Conservation (phyloP, 1,284 basidiomycete species). For the Heterobasidion parviporum region DNA sequence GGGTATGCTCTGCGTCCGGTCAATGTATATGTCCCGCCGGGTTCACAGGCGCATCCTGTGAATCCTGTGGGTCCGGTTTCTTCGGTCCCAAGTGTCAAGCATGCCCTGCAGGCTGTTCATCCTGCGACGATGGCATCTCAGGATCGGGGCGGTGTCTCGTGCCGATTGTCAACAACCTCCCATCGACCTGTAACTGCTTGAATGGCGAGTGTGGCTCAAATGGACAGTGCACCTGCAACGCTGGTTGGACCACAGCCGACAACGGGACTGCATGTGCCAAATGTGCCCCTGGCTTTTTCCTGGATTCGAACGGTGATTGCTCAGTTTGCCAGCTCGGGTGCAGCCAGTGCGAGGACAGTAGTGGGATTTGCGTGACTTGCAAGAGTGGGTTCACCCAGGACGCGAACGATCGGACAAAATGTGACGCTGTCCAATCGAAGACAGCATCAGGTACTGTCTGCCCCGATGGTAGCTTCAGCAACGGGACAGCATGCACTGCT, state of each 20-base stretch:
- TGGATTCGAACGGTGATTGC: constrained; percentile 61
- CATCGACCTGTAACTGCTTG: constrained; percentile 65
- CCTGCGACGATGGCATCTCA: constrained; percentile 70
- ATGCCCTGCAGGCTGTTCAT: constrained; percentile 57
- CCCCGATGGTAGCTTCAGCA: constrained; percentile 56
- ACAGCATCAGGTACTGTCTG: constrained; percentile 50
- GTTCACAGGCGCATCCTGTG: constrained; percentile 71
- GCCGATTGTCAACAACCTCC: constrained; percentile 37
- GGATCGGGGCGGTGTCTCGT: constrained; percentile 64
- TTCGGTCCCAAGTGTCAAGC: constrained; percentile 63
- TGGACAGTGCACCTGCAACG: constrained; percentile 65
- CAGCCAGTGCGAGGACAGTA: constrained; percentile 52
- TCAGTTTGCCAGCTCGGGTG: constrained; percentile 68
- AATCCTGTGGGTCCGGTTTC: constrained; percentile 61
- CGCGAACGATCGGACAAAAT: constrained; percentile 59
- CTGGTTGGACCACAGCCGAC: constrained; percentile 62
- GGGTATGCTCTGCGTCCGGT: constrained; percentile 60
- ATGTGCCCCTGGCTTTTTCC: constrained; percentile 69
- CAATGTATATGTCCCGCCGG: constrained; percentile 64
- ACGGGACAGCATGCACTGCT: constrained; percentile 41
- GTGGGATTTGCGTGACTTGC: constrained; percentile 68
- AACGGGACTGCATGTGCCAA: constrained; percentile 69
- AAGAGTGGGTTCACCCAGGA: constrained; percentile 56
- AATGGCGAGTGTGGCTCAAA: constrained; percentile 65
- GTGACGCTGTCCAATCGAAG: constrained; percentile 40